A percentile compares a stretch with the other conserved stretches of the same genome.
Evolutionary conservation across 2,329 filamentous ascomycete genomes (phyloP).

Genomic region (Colletotrichum eleusines): DNA sequence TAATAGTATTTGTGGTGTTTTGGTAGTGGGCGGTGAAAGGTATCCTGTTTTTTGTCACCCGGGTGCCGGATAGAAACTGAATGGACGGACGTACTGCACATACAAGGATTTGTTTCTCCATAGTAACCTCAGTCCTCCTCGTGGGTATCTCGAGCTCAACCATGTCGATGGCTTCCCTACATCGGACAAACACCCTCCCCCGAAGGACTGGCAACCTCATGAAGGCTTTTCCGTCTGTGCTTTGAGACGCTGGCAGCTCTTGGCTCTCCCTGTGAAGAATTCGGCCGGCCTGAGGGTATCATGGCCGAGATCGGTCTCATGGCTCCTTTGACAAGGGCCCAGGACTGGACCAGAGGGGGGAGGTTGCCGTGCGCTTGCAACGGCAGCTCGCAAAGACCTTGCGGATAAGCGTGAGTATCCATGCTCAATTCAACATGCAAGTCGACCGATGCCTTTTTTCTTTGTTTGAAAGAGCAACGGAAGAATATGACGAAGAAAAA

Average conservation of each 20-base stretch:
- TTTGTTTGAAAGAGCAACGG: background rate
- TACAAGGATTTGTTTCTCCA: too few relatives aligned
- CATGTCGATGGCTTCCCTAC: conserved; percentile 55
- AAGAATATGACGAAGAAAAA: background rate
- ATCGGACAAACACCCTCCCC: conserved; percentile 1
- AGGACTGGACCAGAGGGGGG: conserved; percentile 51
- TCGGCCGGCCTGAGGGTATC: background rate
- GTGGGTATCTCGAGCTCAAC: conserved; percentile 58
- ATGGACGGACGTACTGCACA: too few relatives aligned
- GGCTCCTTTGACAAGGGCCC: conserved; percentile 51
- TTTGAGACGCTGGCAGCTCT: background rate
- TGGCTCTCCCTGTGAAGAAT: background rate
- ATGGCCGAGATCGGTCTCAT: conserved; percentile 47
- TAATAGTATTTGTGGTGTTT: too few relatives aligned
- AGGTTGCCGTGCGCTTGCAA: conserved; percentile 50
- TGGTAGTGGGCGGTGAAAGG: too few relatives aligned
- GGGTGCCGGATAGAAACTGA: too few relatives aligned
- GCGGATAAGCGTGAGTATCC: conserved; percentile 49
- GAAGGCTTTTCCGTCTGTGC: conserved; percentile 2
- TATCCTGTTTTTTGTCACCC: too few relatives aligned
- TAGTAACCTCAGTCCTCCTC: conserved; percentile 53
- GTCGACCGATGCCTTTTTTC: too few relatives aligned
- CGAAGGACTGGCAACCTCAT: background rate
- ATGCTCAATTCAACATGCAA: conserved; percentile 51
- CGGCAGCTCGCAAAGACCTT: conserved; percentile 51